Conservation (phyloP, 352 stramenopile genomes). For the Plasmopara halstedii region DNA sequence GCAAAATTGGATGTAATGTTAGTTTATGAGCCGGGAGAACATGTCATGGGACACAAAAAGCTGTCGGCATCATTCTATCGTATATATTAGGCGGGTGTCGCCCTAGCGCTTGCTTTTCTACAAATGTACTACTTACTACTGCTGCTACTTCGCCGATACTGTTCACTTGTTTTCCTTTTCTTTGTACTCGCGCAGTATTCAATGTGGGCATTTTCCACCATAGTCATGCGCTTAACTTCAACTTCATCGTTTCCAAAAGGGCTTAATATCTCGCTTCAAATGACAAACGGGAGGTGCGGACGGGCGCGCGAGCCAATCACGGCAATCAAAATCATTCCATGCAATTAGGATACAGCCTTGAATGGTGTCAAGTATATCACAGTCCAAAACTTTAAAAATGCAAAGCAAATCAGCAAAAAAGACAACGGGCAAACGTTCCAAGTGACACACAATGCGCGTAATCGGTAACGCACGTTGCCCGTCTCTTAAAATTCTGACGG, state of each 20-base stretch:
- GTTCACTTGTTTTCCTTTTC: constrained; percentile 16
- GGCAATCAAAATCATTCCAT: constrained; percentile 36
- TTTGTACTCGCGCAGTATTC: constrained; percentile 19
- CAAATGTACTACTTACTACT: constrained; percentile 45
- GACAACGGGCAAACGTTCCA: constrained; percentile 10
- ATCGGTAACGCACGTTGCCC: constrained; percentile 1
- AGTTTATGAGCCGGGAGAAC: not conserved
- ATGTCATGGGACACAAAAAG: constrained; percentile 9
- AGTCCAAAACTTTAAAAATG: constrained; percentile 35
- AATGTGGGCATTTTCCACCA: constrained; percentile 15
- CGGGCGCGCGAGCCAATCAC: constrained; percentile 16
- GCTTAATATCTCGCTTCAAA: constrained; percentile 1
- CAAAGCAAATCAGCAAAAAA: constrained; percentile 38
- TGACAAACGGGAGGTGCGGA: constrained; percentile 15
- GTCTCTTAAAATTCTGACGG: constrained; percentile 30
- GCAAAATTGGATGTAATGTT: not conserved
- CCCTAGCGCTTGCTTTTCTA: constrained; percentile 32
- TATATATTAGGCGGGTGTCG: constrained; percentile 25
- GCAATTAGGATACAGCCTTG: constrained; percentile 29
- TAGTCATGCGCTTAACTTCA: constrained; percentile 29
- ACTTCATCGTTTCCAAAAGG: constrained; percentile 26
- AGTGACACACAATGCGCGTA: constrained; percentile 7
- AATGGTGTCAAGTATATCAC: constrained; percentile 24
- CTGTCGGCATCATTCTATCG: constrained; percentile 28
- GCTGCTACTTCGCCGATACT: constrained; percentile 29